These are phyloP conservation scores for Fusarium sp. DNA, from an alignment of 2,329 filamentous ascomycete species.

Conservation along the genomic window DNA sequence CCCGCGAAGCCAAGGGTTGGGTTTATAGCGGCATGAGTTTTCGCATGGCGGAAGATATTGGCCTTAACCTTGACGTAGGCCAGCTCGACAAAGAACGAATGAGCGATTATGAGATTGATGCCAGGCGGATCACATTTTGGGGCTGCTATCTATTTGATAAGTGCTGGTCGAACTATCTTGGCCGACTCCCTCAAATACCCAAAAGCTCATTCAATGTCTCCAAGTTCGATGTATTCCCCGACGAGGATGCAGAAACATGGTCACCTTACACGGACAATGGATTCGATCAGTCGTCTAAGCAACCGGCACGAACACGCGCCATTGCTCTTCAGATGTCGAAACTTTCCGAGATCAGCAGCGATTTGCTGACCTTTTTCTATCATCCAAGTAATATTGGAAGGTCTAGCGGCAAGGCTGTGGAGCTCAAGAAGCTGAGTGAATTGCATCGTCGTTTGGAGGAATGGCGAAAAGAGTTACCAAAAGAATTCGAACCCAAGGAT, in stretches of 20 bases:
- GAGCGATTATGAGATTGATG: conserved; percentile 87
- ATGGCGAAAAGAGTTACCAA: conserved; percentile 86
- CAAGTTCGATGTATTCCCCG: conserved; percentile 90
- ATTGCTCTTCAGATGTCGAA: conserved; percentile 83
- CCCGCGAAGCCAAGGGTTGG: conserved; percentile 94
- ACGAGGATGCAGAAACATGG: conserved; percentile 88
- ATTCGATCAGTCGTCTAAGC: conserved; percentile 75
- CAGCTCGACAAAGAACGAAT: conserved; percentile 71
- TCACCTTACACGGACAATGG: conserved; percentile 88
- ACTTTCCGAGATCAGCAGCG: conserved; percentile 92
- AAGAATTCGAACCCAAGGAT: conserved; percentile 88
- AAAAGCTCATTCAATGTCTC: conserved; percentile 83
- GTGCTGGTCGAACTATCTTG: conserved; percentile 98
- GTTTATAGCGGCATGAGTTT: conserved; percentile 99
- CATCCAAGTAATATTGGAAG: conserved; percentile 76
- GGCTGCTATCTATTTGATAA: conserved; percentile 99
- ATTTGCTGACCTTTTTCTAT: conserved; percentile 90
- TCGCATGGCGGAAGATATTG: conserved; percentile 94
- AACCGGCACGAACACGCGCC: conserved; percentile 85
- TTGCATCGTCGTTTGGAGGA: conserved; percentile 89
- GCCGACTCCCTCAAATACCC: conserved; percentile 87
- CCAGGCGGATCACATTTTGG: conserved; percentile 93
- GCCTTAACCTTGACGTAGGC: conserved; percentile 84
- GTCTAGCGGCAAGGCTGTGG: conserved; percentile 78
- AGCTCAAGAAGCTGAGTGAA: conserved; percentile 92